Evolutionary conservation across 1,139 yeast species (phyloP).

Genomic region (Blastobotrys ciferrii): DNA sequence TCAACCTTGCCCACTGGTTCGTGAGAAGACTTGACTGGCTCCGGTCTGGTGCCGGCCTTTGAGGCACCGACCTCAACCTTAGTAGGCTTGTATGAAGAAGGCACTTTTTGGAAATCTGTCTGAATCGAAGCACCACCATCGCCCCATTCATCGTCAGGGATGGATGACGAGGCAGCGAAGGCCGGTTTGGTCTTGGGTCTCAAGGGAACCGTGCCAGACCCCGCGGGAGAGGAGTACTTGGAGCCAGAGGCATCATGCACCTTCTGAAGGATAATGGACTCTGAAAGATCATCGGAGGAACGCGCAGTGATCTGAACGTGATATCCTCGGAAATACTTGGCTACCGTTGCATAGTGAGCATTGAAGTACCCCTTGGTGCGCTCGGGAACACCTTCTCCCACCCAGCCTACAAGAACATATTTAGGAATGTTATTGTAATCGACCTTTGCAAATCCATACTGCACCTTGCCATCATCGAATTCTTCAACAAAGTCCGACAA

Average conservation of each 20-base stretch:
- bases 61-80: constrained; percentile 47
- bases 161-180: constrained; percentile 34
- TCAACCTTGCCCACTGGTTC: constrained; percentile 60
- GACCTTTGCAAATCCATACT: constrained; percentile 86
- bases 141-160: constrained; percentile 53
- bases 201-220: constrained; percentile 34
- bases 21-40: constrained; percentile 38
- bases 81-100: constrained; percentile 71
- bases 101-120: constrained; percentile 49
- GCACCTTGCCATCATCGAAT: constrained; percentile 85
- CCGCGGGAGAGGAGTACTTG: constrained; percentile 61
- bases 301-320: constrained; percentile 98
- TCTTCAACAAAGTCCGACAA: constrained; percentile 76
- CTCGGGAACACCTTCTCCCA: constrained; percentile 48
- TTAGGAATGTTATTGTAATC: constrained; percentile 87
- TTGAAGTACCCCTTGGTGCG: constrained; percentile 44
- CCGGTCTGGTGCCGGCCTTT: constrained; percentile 27
- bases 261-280: constrained; percentile 67
- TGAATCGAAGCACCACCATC: constrained; percentile 45
- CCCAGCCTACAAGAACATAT: constrained; percentile 85
- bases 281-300: constrained; percentile 84
- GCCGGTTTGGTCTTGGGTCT: constrained; percentile 38
- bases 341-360: constrained; percentile 42
- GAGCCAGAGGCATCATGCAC: constrained; percentile 95
- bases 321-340: constrained; percentile 56